Percentiles rank a stretch among this genome's conserved stretches.
Conservation (phyloP, 2,329 filamentous ascomycete species). For the Aurifilum marmelostoma region DNA sequence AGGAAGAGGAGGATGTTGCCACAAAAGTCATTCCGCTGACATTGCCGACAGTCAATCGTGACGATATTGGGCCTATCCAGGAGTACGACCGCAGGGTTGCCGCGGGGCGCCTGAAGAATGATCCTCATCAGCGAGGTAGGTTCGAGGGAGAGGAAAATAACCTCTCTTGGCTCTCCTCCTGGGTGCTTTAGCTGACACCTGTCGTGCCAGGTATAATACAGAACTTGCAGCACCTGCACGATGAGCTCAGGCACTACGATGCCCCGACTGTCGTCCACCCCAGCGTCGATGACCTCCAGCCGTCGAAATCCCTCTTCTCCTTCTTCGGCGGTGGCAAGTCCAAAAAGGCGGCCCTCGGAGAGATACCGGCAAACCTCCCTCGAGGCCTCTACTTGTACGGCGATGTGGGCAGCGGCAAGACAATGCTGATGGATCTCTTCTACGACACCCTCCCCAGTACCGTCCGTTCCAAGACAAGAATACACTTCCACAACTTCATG, state of each 20-base stretch:
- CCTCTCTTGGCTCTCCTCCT: not conserved
- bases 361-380: slow-evolving; percentile 74
- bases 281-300: slow-evolving; percentile 69
- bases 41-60: slow-evolving; percentile 34
- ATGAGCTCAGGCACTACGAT: slow-evolving; percentile 75
- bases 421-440: slow-evolving; percentile 99
- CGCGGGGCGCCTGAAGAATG: slow-evolving; percentile 75
- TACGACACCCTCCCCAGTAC: slow-evolving; percentile 86
- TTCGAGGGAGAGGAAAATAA: not conserved
- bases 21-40: slow-evolving; percentile 1
- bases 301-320: slow-evolving; percentile 59
- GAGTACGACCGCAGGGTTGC: slow-evolving; percentile 87
- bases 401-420: slow-evolving; percentile 96
- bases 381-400: slow-evolving; percentile 93
- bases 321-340: slow-evolving; percentile 62
- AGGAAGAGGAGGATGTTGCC: not conserved
- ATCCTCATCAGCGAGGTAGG: slow-evolving; percentile 86
- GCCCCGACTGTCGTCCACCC: slow-evolving; percentile 78
- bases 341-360: slow-evolving; percentile 45
- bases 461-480: slow-evolving; percentile 82
- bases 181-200: slow-evolving; percentile 28
- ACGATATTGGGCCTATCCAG: slow-evolving; percentile 70
- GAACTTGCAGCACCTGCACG: slow-evolving; percentile 84
- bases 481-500: slow-evolving; percentile 99
- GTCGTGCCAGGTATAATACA: slow-evolving; percentile 74